A percentile compares a stretch with the other conserved stretches of the same genome.
Conservation (phyloP, 495 filamentous ascomycete genomes). For the Hyaloscypha bicolor region DNA sequence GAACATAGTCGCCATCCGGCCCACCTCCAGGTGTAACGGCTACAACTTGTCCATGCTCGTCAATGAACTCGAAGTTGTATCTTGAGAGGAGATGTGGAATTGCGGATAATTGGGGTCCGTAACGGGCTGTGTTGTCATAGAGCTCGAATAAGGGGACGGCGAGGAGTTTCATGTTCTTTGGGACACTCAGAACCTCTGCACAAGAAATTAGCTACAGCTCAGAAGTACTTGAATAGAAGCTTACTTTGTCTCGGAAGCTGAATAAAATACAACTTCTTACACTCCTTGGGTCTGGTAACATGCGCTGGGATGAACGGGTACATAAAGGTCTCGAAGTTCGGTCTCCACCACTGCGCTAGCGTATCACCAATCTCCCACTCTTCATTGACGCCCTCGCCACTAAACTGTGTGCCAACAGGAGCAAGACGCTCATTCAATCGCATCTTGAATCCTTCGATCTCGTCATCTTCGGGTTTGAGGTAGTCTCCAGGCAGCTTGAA, state of each 20-base stretch:
- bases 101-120: slow-evolving; percentile 93
- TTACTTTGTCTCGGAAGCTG: slow-evolving; percentile 88
- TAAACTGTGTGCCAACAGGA: slow-evolving; percentile 84
- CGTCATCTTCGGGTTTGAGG: slow-evolving; percentile 84
- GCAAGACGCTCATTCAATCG: slow-evolving; percentile 91
- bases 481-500: slow-evolving; percentile 99
- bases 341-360: slow-evolving; percentile 96
- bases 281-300: slow-evolving; percentile 95
- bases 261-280: slow-evolving; percentile 98
- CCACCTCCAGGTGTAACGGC: slow-evolving; percentile 79
- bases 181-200: slow-evolving; percentile 90
- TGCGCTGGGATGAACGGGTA: slow-evolving; percentile 97
- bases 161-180: slow-evolving; percentile 99
- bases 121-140: slow-evolving; percentile 93
- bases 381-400: slow-evolving; percentile 80
- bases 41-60: slow-evolving; percentile 87
- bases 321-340: slow-evolving; percentile 99
- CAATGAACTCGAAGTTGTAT: slow-evolving; percentile 98
- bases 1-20: slow-evolving; percentile 48
- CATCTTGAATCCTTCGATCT: slow-evolving; percentile 89
- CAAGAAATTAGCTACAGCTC: slow-evolving; percentile 1
- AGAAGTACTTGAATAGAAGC: slow-evolving; percentile 31
- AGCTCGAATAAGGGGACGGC: slow-evolving; percentile 96
- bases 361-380: slow-evolving; percentile 96
- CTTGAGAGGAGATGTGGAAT: slow-evolving; percentile 92